Evolutionary conservation across 495 filamentous ascomycete genomes (phyloP), one percentile per base, ranked within the genome.

Genomic region (Pyronema domesticum): DNA sequence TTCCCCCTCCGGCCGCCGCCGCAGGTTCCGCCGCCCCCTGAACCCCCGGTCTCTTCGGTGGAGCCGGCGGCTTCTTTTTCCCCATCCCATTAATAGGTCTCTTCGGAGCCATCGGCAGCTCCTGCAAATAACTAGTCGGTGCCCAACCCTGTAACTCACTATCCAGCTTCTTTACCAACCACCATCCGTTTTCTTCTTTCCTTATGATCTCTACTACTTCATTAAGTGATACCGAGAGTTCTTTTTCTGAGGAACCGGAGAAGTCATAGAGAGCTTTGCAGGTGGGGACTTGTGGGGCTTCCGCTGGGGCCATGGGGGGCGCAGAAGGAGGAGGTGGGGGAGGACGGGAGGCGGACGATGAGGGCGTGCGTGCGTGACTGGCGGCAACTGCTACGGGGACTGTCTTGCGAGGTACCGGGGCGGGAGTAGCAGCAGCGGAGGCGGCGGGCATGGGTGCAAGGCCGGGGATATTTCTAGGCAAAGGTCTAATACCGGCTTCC

Each of bases 141-240:
- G 88, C 80, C 91, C 91, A 98, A 40, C 87, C 93, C 69, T 93
- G 82, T 15, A 75, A 75, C 6, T 70, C 71, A 2, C 72, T 68
- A 55, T 78, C 71, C 47, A 67, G 67, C 60, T 77, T 81, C 69
- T 85, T 88, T 51, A 80, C 89, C 39, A 95, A 73, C 88, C 89
- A 95, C 93, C 93, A 96, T 44, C 91, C 91, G 62, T 95, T 95
- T 56, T 69, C 73, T 70, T 94, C 89, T 67, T 95, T 95, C 55
- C 84, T 81, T 9, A 93, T 73, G 57, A 96, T 79, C 65, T 89
- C 77, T 39, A 99, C 75, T 30, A 94, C 69, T 57, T 95, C 83
- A 51, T 81, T 87, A 40, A 80, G 77, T 53, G 67, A 74, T 23
- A 99, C 72, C 13, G 80, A 79, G 15, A 96, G 72, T 68, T 95